phyloP scores from a whole-genome alignment of 176 grass and related monocot species.

The Phoenix dactylifera region DNA sequence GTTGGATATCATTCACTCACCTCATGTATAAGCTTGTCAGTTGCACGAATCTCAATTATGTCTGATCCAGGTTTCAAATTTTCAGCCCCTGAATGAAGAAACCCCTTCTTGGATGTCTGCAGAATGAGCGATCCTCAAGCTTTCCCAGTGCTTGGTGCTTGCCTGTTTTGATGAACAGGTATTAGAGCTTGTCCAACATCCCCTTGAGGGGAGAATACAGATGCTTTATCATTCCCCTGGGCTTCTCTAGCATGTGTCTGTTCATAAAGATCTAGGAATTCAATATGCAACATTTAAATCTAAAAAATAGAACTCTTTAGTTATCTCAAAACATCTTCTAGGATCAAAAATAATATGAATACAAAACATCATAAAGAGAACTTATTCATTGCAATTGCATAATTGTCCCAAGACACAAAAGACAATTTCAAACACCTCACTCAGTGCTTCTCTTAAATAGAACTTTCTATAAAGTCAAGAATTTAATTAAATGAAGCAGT shows the following conservation, averaged over 20 bases:
- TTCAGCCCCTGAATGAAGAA: slow-evolving; percentile 8
- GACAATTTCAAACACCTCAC: no score
- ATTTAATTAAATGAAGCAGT: no score
- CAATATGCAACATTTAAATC: no score
- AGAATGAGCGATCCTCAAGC: slow-evolving; percentile 5
- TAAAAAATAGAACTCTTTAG: no score
- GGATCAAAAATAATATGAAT: no score
- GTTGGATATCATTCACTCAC: slow-evolving; percentile 6
- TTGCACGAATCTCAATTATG: slow-evolving; percentile 35
- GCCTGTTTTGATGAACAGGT: slow-evolving; percentile 11
- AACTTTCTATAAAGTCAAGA: no score
- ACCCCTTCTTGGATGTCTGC: neutral
- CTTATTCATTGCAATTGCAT: no score
- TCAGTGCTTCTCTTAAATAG: no score
- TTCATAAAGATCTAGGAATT: neutral
- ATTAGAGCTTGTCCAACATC: slow-evolving; percentile 6
- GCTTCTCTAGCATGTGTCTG: neutral
- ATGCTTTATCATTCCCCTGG: neutral
- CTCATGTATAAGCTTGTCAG: slow-evolving; percentile 38
- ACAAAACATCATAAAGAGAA: no score
- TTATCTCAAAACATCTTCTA: no score
- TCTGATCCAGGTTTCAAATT: slow-evolving; percentile 20
- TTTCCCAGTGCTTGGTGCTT: slow-evolving; percentile 24
- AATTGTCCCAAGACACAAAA: no score
- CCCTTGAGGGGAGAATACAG: slow-evolving; percentile 6